These are phyloP conservation scores for Leonotis leonurus DNA, from an alignment of 257 asterid genomes.

Conservation along the genomic window DNA sequence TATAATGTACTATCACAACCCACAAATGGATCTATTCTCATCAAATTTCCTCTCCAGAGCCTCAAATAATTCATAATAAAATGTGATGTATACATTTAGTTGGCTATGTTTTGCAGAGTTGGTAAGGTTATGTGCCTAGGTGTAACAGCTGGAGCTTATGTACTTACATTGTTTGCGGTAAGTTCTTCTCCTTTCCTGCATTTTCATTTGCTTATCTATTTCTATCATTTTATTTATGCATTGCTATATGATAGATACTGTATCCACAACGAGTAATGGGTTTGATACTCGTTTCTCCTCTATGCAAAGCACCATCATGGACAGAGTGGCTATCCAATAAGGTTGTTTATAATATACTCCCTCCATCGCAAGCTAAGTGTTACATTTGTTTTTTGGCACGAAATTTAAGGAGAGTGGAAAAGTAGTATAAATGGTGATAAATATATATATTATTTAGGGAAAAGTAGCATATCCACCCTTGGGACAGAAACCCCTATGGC, in stretches of 20 bases:
- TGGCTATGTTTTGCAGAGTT: slow-evolving; percentile 39
- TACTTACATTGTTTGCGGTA: slow-evolving; percentile 85
- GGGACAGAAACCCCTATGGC: too few relatives aligned
- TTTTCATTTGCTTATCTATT: slow-evolving; percentile 13
- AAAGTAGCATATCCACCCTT: too few relatives aligned
- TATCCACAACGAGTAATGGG: slow-evolving; percentile 71
- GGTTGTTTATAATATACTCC: slow-evolving; percentile 35
- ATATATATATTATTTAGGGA: too few relatives aligned
- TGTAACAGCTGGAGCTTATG: slow-evolving; percentile 90
- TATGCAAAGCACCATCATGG: slow-evolving; percentile 95
- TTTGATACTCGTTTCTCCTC: slow-evolving; percentile 86
- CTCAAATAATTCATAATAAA: not conserved
- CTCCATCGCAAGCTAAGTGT: too few relatives aligned
- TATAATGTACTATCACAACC: not conserved
- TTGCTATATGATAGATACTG: slow-evolving; percentile 45
- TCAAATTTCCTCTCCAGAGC: not conserved
- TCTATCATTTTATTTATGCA: slow-evolving; percentile 12
- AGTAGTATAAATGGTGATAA: too few relatives aligned
- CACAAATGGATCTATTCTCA: not conserved
- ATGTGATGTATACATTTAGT: not conserved
- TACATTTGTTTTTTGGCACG: too few relatives aligned
- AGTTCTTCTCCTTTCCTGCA: slow-evolving; percentile 23
- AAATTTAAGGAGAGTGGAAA: too few relatives aligned
- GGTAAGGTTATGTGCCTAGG: slow-evolving; percentile 92
- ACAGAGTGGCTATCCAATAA: slow-evolving; percentile 89